Conservation (phyloP, 352 stramenopile species). For the Peronosclerospora sorghi region DNA sequence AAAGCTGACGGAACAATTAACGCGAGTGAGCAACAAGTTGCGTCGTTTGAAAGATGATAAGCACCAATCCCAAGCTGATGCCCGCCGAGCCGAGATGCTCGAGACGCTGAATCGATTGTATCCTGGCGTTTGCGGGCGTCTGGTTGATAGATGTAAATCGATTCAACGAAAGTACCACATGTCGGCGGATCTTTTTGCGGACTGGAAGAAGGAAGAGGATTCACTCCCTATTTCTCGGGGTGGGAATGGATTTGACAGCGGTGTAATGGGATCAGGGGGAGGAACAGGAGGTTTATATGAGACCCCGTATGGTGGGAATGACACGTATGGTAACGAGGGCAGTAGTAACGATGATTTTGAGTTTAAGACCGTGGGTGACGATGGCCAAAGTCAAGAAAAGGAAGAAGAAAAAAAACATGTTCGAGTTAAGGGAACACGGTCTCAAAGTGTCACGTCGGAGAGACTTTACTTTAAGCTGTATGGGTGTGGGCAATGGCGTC, state of each 20-base stretch:
- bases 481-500: constrained; percentile 70
- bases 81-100: no score
- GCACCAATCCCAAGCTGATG: no score
- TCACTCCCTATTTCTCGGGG: constrained; percentile 14
- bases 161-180: no score
- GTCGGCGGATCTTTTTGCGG: constrained; percentile 82
- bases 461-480: constrained; percentile 72
- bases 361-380: constrained; percentile 53
- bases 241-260: constrained; percentile 3
- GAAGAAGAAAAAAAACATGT: constrained; percentile 74
- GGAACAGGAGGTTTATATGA: constrained; percentile 18
- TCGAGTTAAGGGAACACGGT: constrained; percentile 78
- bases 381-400: constrained; percentile 23
- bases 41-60: no score
- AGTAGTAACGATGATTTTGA: constrained; percentile 66
- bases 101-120: no score
- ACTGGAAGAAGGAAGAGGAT: constrained; percentile 82
- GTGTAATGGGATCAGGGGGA: not conserved
- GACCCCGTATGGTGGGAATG: constrained; percentile 25
- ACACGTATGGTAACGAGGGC: constrained; percentile 13
- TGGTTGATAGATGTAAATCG: no score
- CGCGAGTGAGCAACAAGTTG: no score
- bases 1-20: no score
- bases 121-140: no score
- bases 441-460: constrained; percentile 79